phyloP scores from a whole-genome alignment of 2,329 filamentous ascomycete species.

The Talaromyces piceae region DNA sequence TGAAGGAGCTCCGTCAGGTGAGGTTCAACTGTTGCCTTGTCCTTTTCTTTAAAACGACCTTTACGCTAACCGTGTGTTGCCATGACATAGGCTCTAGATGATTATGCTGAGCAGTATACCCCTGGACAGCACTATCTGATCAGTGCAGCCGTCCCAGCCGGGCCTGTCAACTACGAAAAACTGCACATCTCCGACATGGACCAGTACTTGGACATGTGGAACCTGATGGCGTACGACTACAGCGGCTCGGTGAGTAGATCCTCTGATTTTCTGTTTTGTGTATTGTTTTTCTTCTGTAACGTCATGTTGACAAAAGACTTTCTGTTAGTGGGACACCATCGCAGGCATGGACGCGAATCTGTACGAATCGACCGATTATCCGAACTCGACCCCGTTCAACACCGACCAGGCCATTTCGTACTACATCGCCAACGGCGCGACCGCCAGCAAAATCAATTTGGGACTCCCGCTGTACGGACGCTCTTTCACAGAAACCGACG shows the following conservation, averaged over 20 bases:
- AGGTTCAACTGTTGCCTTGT: not conserved
- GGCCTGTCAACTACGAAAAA: conserved; percentile 34
- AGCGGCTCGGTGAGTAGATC: conserved; percentile 7
- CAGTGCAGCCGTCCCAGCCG: conserved; percentile 40
- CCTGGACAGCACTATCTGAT: conserved; percentile 38
- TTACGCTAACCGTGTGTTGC: not conserved
- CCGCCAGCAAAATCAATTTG: conserved; percentile 67
- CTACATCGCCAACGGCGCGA: conserved; percentile 61
- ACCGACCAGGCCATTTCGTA: conserved; percentile 62
- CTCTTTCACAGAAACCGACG: conserved; percentile 71
- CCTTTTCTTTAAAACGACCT: not conserved
- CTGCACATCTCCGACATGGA: conserved; percentile 41
- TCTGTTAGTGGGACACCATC: conserved; percentile 9
- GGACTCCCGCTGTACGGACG: conserved; percentile 92
- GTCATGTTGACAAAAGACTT: too few species aligned
- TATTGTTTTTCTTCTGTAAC: not conserved
- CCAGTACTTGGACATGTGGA: conserved; percentile 45
- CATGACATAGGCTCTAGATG: conserved; percentile 41
- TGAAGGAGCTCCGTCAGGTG: conserved; percentile 24
- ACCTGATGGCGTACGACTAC: conserved; percentile 78
- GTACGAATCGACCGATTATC: conserved; percentile 50
- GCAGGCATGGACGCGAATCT: conserved; percentile 54
- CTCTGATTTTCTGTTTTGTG: not conserved
- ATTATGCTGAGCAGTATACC: conserved; percentile 33
- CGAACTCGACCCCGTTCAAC: conserved; percentile 68